Evolutionary conservation across 164 flowering plant species (phyloP).

Genomic region (Kalanchoe fedtschenkoi): DNA sequence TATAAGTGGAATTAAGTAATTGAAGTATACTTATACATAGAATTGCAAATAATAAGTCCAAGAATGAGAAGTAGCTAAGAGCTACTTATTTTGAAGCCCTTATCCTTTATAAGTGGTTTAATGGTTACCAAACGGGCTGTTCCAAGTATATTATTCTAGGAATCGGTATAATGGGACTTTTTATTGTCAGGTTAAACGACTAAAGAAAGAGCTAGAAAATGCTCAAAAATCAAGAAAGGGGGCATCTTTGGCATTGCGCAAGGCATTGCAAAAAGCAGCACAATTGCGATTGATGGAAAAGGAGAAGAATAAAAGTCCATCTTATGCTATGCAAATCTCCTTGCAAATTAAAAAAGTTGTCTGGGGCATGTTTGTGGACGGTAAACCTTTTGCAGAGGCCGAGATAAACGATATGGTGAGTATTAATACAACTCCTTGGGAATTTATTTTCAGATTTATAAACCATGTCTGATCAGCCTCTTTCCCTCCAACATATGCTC

Average conservation of each 20-base stretch:
- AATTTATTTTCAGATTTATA: not conserved
- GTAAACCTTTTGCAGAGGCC: conserved; percentile 97
- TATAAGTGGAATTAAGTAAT: no score
- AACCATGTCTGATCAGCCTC: not conserved
- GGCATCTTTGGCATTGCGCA: conserved; percentile 72
- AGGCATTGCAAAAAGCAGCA: conserved; percentile 88
- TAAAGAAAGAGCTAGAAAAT: conserved; percentile 60
- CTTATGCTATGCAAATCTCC: conserved; percentile 97
- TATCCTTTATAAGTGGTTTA: no score
- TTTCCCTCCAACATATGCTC: not conserved
- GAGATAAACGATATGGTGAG: conserved; percentile 96
- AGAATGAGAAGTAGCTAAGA: no score
- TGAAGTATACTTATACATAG: no score
- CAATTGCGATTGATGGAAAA: conserved; percentile 88
- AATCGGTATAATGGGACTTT: not conserved
- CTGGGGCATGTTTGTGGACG: conserved; percentile 96
- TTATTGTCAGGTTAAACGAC: conserved; percentile 54
- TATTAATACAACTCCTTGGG: not conserved
- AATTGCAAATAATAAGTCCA: no score
- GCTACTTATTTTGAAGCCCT: no score
- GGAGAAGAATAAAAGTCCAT: conserved; percentile 96
- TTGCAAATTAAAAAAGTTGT: conserved; percentile 86
- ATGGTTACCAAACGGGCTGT: no score
- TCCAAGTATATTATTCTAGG: not conserved
- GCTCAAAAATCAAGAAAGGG: conserved; percentile 67